Conservation (phyloP, 2,329 filamentous ascomycete species). For the Ceratocystis albifundus region DNA sequence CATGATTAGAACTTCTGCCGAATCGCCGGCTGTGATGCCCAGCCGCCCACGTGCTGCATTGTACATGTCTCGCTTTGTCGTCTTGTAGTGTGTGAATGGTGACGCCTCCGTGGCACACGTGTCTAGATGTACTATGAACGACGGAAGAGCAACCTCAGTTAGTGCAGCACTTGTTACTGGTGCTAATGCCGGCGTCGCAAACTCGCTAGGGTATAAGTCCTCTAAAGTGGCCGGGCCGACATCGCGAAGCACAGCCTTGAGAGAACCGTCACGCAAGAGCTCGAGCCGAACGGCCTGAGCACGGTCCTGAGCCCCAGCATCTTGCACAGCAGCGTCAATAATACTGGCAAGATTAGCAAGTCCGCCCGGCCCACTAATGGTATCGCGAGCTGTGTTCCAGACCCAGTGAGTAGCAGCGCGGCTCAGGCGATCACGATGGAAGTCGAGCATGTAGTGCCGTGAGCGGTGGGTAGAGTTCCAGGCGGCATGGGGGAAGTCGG, state of each 20-base stretch:
- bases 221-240: slow-evolving; percentile 34
- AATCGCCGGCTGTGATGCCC: slow-evolving; percentile 36
- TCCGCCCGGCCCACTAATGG: slow-evolving; percentile 37
- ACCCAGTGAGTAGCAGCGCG: slow-evolving; percentile 46
- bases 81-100: slow-evolving; percentile 77
- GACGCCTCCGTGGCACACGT: slow-evolving; percentile 34
- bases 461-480: slow-evolving; percentile 44
- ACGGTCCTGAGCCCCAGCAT: not conserved
- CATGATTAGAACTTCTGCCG: slow-evolving; percentile 63
- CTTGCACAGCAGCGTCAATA: slow-evolving; percentile 26
- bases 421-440: slow-evolving; percentile 69
- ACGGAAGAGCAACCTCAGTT: slow-evolving; percentile 27
- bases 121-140: slow-evolving; percentile 39
- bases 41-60: slow-evolving; percentile 54
- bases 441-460: slow-evolving; percentile 66
- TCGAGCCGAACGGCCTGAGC: slow-evolving; percentile 40
- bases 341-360: slow-evolving; percentile 35
- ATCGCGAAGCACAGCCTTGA: slow-evolving; percentile 35
- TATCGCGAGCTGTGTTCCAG: slow-evolving; percentile 39
- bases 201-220: slow-evolving; percentile 33
- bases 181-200: slow-evolving; percentile 37
- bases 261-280: slow-evolving; percentile 38
- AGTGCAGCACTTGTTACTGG: slow-evolving; percentile 31
- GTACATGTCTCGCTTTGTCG: slow-evolving; percentile 62
- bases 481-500: slow-evolving; percentile 33